Evolutionary conservation across 257 asterid genomes (phyloP), one percentile per base, ranked within the genome.

Genomic region (Solanum medicagineum): DNA sequence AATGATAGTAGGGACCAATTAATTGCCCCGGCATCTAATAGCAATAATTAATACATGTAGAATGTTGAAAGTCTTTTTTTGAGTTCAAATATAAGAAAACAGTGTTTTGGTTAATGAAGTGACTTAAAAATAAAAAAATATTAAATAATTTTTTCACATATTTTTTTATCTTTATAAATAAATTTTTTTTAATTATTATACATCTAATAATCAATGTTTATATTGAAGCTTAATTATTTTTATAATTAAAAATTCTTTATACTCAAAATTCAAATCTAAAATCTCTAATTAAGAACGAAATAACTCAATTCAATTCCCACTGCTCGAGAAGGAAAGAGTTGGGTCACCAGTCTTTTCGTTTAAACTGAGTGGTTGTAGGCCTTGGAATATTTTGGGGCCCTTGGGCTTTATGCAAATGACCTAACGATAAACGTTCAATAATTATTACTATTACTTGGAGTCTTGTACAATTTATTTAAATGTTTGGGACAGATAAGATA

Each of bases 301-400:
- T 32, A 36, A 36, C 6, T 36, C 40, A 29, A 29, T 2, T 29
- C 32, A 29, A 29, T 29, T 2, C 32, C 32, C 32, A 2, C 3
- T 29, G 32, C 32, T 29, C 32, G 32, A 29, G n/a, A n/a, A n/a
- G n/a, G 36, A 62, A 26, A 32, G 42, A 49, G 80, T 42, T 82
- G 51, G 85, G 40, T 62, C 56, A 60, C 7, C 85, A 14, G n/a
- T 81, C 10, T 57, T 29, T 62, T 62, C 59, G 47, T 55, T 80
- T 81, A 44, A n/a, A 19, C 60, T 44, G 59, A 62, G 65, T 81
- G 59, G 56, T 56, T 40, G 36, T 10, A 83, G 80, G 49, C 36
- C 51, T 69, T 36, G 77, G 77, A 69, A 69, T 69, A 69, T 69
- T 69, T 36, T 36, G 77, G 15, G 26, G 26, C 51, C 77, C 77